Conservation (phyloP, 805 yeast genomes). For the Zygosaccharomyces lentus region DNA sequence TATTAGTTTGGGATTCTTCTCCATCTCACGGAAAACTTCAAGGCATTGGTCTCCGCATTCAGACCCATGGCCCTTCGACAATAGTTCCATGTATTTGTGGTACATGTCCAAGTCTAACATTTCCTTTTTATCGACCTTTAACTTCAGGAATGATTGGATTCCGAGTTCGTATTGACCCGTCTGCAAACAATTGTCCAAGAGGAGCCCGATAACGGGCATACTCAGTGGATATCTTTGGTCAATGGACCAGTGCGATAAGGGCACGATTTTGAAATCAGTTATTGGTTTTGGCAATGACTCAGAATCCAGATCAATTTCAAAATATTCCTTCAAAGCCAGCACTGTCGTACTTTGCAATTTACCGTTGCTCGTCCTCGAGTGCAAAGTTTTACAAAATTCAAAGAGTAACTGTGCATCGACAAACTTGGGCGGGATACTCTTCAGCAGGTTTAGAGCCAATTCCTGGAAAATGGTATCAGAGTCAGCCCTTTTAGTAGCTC, state of each 20-base stretch:
- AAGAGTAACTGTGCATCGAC: slow-evolving; percentile 26
- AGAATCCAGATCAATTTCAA: slow-evolving; percentile 7
- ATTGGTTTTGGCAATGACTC: slow-evolving; percentile 2
- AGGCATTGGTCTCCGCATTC: slow-evolving; percentile 19
- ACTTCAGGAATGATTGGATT: slow-evolving; percentile 13
- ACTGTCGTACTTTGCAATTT: slow-evolving; percentile 8
- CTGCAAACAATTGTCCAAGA: slow-evolving; percentile 18
- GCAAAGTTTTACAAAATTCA: slow-evolving; percentile 23
- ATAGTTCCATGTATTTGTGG: slow-evolving; percentile 16
- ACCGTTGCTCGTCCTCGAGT: slow-evolving; percentile 11
- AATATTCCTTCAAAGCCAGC: slow-evolving; percentile 18
- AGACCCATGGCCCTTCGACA: slow-evolving; percentile 15
- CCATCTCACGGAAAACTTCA: slow-evolving; percentile 14
- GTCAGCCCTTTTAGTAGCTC: slow-evolving; percentile 19
- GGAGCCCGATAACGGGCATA: slow-evolving; percentile 20
- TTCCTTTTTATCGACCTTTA: slow-evolving; percentile 1
- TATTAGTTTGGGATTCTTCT: slow-evolving; percentile 9
- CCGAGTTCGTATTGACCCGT: slow-evolving; percentile 20
- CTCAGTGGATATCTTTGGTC: slow-evolving; percentile 14
- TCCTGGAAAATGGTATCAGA: slow-evolving; percentile 19
- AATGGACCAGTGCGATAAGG: slow-evolving; percentile 18
- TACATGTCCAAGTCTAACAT: slow-evolving; percentile 23
- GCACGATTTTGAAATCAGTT: slow-evolving; percentile 12
- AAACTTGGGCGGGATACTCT: slow-evolving; percentile 16
- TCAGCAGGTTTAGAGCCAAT: slow-evolving; percentile 18